A percentile compares a stretch with the other conserved stretches of the same genome.
Evolutionary conservation across 768 basidiomycete genomes (phyloP).

Genomic region (Tulasnella sp.): DNA sequence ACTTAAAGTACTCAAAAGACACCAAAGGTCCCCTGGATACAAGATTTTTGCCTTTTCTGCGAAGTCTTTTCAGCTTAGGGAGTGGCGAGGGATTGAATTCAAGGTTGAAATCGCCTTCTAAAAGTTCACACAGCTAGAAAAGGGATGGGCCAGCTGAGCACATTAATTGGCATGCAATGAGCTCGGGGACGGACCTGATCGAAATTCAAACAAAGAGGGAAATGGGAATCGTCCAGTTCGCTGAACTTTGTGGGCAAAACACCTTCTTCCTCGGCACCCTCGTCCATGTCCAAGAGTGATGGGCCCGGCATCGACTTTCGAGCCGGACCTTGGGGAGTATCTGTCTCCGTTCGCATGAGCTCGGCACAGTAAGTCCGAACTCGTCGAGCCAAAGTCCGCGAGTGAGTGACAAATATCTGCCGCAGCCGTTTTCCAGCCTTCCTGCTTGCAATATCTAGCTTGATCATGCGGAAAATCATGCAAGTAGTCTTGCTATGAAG

Average conservation of each 20-base stretch:
- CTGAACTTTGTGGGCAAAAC: slow-evolving; percentile 18
- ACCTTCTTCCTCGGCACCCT: slow-evolving; percentile 21
- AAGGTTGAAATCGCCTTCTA: neutral
- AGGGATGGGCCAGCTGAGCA: neutral
- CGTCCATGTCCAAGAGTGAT: neutral
- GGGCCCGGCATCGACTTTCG: too few species aligned
- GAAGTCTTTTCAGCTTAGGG: neutral
- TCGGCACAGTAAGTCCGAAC: neutral
- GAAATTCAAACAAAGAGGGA: slow-evolving; percentile 30
- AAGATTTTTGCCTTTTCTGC: neutral
- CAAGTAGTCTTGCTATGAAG: slow-evolving; percentile 57
- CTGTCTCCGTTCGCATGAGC: neutral
- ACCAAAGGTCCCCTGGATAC: neutral
- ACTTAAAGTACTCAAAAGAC: neutral
- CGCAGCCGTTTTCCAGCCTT: slow-evolving; percentile 49
- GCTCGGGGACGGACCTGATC: slow-evolving; percentile 28
- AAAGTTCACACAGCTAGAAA: neutral
- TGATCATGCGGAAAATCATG: slow-evolving; percentile 74
- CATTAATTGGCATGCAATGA: too few species aligned
- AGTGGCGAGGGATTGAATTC: neutral
- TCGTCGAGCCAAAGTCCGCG: slow-evolving; percentile 38
- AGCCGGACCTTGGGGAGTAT: neutral
- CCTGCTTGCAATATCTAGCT: slow-evolving; percentile 43
- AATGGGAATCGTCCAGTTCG: slow-evolving; percentile 28
- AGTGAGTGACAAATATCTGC: slow-evolving; percentile 72